Base-by-base conservation (phyloP, 75 land plant genomes). In the Selaginella tamariscina region DNA sequence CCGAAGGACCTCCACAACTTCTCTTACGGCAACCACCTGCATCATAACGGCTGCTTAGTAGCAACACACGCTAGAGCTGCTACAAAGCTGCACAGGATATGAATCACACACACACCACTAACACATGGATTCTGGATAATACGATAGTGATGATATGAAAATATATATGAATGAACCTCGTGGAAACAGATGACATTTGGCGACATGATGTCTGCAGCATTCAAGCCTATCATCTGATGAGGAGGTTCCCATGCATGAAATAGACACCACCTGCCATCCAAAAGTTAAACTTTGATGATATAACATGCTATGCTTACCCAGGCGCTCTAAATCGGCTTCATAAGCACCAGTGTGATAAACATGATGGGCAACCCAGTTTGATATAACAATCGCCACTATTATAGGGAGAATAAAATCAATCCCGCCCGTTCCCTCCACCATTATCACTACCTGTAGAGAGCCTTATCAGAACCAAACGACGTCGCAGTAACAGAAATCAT, bases 341-440 rank as follows among this genome's bases (percentile, higher is more conserved):
- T 79, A 79, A 0, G 81, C 81, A 30, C 80, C 79, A 57, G 64
- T 66, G 23, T 67, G 63, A 64, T 79, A 79, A 30, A 79, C 71
- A 56, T 79, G 70, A 66, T 79, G 80, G 21, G 80, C 79, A 39
- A 77, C 80, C 80, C 80, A 77, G 29, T 79, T 76, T 56, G 79
- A 79, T 24, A 77, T 33, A 32, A 79, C 81, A 8, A 79, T 72
- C 20, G 81, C 79, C 44, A 76, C 32, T 44, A 79, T 76, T 21
- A 79, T 67, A 30, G 81, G 81, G 26, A 79, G 70, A 32, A 79
- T 70, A 56, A 79, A 79, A 54, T 76, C 81, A 63, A 79, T 71
- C 22, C 80, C 73, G 13, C 79, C 81, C 44, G 81, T 79, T 9
- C 79, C 81, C 62, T 79, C 81, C 32, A 79, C 80, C 70, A 79